A percentile compares a stretch with the other conserved stretches of the same genome.
Conservation (phyloP, 148 eudicot species). For the Vaccinium macrocarpon region DNA sequence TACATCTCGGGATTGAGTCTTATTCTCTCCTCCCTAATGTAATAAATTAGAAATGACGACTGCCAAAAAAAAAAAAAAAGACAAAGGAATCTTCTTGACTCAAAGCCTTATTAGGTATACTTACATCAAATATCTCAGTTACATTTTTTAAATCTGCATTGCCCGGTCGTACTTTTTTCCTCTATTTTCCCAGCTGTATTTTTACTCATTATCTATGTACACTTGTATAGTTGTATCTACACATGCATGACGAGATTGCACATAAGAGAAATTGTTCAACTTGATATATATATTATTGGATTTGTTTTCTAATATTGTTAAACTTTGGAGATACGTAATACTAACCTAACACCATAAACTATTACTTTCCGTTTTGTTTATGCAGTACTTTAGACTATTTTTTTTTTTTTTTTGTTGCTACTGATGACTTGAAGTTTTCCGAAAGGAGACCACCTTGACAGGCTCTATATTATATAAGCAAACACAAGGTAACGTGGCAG, state of each 20-base stretch:
- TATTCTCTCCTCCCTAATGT: too few species aligned
- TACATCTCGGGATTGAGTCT: too few species aligned
- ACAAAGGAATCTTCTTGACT: background rate
- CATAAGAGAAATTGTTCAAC: background rate
- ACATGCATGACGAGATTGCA: background rate
- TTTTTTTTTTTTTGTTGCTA: background rate
- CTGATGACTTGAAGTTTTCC: background rate
- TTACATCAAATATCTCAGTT: too few species aligned
- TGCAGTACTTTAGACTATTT: background rate
- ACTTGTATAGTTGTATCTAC: too few species aligned
- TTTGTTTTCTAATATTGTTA: background rate
- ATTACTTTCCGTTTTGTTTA: background rate
- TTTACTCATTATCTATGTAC: too few species aligned
- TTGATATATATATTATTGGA: background rate
- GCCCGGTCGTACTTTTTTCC: too few species aligned
- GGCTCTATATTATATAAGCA: background rate
- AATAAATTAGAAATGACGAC: background rate
- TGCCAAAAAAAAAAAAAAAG: too few species aligned
- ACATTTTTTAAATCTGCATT: too few species aligned
- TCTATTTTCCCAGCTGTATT: too few species aligned
- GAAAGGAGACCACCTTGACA: background rate
- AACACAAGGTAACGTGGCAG: background rate
- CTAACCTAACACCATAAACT: background rate
- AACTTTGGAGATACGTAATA: background rate
- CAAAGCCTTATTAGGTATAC: background rate